Evolutionary conservation across 1,139 yeast species (phyloP), one percentile per base, ranked within the genome.

Genomic region (Saccharomyces hybrid): DNA sequence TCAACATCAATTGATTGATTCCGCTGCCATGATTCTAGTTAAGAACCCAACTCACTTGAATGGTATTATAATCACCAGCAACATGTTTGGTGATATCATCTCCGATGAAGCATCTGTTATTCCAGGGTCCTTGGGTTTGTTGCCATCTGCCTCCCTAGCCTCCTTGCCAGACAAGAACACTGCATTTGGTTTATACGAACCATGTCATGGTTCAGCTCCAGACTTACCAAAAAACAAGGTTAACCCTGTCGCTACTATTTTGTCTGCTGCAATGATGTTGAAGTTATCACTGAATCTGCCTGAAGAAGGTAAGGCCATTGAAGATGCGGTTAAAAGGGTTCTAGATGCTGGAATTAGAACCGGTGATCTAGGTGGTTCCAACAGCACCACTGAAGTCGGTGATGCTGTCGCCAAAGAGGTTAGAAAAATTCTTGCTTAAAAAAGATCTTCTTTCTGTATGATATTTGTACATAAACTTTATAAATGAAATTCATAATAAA

Each of bases 141-240:
- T 93, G 62, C 99, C 99, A 50, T 88, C 97, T 58, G 99, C 99
- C 5, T 90, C 98, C 25, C 80, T 93, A 67, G 95, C 97, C 5
- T 88, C 97, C 14, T 79, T 93, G 66, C 99, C 99, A 56, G 97
- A 91, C 72, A 83, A 91, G 49, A 91, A 91, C 78, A 77, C 80
- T 51, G 98, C 98, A 0, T 90, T 93, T 70, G 99, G 99, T 58
- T 79, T 93, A 60, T 93, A 93, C 72, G 99, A 93, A 75, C 99
- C 99, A 62, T 91, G 98, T 70, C 99, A 93, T 72, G 99, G 99
- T 50, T 86, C 97, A 47, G 99, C 99, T 28, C 99, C 99, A 48
- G 99, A 93, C 72, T 81, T 93, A 69, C 85, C 85, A 53, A 77
- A 76, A 57, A 88, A 89, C 70, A 86, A 88, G 75, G 99, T 90